Conservation (phyloP, 139 green algal genomes). For the Volvox reticuliferus region DNA sequence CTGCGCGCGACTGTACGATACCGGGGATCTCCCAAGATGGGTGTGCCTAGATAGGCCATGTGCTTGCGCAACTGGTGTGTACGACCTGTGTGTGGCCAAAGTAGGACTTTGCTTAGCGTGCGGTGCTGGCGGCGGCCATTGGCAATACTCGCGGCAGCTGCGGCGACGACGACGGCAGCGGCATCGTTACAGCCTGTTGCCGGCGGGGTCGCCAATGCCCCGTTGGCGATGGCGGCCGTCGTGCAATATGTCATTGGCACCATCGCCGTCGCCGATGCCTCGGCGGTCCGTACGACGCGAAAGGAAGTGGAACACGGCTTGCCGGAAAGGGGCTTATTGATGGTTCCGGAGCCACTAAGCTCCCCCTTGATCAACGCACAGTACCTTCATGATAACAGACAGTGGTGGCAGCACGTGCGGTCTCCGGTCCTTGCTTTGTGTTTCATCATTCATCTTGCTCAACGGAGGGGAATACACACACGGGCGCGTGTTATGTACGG, state of each 20-base stretch:
- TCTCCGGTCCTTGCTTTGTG: no score
- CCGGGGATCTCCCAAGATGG: conserved; percentile 71
- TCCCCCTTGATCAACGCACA: conserved; percentile 65
- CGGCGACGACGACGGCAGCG: not conserved
- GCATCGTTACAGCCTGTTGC: no score
- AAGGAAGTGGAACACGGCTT: conserved; percentile 39
- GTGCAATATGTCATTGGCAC: not conserved
- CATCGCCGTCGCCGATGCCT: not conserved
- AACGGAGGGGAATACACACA: no score
- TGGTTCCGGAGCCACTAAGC: conserved; percentile 58
- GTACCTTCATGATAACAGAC: conserved; percentile 55
- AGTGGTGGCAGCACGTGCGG: not conserved
- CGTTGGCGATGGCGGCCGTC: not conserved
- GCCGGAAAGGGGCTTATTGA: conserved; percentile 53
- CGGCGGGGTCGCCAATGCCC: no score
- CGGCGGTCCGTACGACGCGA: not conserved
- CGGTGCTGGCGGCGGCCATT: not conserved
- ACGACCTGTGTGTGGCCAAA: conserved; percentile 78
- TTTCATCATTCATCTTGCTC: no score
- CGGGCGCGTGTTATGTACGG: not conserved
- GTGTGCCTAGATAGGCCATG: conserved; percentile 71
- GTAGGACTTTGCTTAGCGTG: conserved; percentile 66
- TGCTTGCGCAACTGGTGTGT: conserved; percentile 85
- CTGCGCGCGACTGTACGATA: conserved; percentile 48
- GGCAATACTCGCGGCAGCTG: not conserved